Percentiles rank a stretch among this genome's conserved stretches.
phyloP scores from a whole-genome alignment of 257 asterid genomes.

The Thymus quinquecostatus region DNA sequence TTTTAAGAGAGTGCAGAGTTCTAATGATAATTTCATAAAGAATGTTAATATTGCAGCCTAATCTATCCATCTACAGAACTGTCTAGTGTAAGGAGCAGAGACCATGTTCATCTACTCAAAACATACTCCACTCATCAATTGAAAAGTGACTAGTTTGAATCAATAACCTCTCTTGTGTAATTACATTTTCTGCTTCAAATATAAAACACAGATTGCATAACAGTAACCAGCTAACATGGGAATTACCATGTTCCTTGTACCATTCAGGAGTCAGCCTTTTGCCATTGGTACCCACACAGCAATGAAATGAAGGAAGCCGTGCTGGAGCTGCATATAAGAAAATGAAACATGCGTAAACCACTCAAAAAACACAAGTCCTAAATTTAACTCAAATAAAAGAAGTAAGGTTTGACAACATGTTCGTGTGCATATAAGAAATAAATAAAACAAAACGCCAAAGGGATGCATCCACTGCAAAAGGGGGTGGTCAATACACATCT shows the following conservation, averaged over 20 bases:
- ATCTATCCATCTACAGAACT: neutral
- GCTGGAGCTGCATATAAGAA: constrained; percentile 34
- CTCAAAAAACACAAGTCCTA: neutral
- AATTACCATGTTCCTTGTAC: constrained; percentile 83
- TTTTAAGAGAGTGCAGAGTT: neutral
- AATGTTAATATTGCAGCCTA: neutral
- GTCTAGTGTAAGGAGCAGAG: neutral
- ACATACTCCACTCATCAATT: neutral
- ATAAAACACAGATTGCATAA: neutral
- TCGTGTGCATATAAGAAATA: constrained; percentile 17
- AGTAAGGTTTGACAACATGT: neutral
- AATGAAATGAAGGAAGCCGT: constrained; percentile 81
- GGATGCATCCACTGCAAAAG: neutral
- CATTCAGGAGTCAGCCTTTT: constrained; percentile 21
- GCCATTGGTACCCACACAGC: constrained; percentile 82
- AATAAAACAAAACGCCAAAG: neutral
- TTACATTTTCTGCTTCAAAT: neutral
- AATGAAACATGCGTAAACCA: constrained; percentile 11
- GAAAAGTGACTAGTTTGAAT: neutral
- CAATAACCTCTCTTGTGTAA: too few relatives aligned
- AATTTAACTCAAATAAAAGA: neutral
- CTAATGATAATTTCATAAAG: neutral
- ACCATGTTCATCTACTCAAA: neutral
- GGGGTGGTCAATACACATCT: neutral
- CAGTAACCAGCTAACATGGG: constrained; percentile 13